phyloP scores from a whole-genome alignment of 192 early-diverging fungal species.

The Coemansia sp. region DNA sequence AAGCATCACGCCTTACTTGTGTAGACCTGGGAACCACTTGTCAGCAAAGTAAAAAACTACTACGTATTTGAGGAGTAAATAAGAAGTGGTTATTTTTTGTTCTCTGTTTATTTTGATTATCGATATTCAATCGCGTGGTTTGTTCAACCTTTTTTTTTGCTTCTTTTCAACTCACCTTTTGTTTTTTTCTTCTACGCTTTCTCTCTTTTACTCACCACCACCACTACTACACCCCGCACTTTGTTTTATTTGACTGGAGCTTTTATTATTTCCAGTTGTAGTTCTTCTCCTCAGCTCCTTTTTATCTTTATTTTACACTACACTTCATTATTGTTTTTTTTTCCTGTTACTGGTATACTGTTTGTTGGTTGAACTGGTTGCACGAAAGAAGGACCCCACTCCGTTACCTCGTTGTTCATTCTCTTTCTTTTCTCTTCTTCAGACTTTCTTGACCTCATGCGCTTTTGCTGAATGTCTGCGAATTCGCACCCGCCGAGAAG shows the following conservation, averaged over 20 bases:
- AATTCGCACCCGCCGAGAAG: conserved; percentile 39
- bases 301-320: conserved; percentile 3
- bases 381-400: neutral
- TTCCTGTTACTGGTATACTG: neutral
- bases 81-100: neutral
- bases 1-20: conserved; percentile 2
- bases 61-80: neutral
- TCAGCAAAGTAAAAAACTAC: neutral
- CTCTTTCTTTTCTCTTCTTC: neutral
- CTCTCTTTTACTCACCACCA: neutral
- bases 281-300: neutral
- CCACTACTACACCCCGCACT: conserved; percentile 4
- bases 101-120: neutral
- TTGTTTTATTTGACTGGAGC: conserved; percentile 1
- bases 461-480: conserved; percentile 32
- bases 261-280: neutral
- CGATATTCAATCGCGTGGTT: conserved; percentile 1
- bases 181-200: neutral
- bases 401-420: neutral
- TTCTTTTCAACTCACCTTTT: neutral
- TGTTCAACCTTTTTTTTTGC: neutral
- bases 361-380: neutral
- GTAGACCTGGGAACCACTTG: neutral
- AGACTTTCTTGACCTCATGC: conserved; percentile 11
- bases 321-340: too few species aligned